These are phyloP conservation scores for Penicillium subrubescens DNA, from an alignment of 495 filamentous ascomycete species.

Conservation along the genomic window DNA sequence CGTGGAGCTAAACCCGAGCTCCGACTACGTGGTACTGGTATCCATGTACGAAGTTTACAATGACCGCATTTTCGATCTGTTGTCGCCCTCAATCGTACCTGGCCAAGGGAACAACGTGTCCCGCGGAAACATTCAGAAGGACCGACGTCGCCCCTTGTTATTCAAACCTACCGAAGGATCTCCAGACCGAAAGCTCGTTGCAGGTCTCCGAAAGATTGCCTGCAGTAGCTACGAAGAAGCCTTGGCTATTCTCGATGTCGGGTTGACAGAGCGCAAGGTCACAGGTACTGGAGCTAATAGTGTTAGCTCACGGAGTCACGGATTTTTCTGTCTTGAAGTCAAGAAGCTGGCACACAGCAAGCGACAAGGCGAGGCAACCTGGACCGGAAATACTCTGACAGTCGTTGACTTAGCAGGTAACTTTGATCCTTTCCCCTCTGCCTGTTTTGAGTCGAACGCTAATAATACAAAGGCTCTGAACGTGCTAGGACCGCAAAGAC, in stretches of 20 bases:
- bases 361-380: conserved; percentile 56
- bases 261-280: conserved; percentile 82
- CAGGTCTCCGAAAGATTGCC: conserved; percentile 86
- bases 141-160: conserved; percentile 72
- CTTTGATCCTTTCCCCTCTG: conserved; percentile 12
- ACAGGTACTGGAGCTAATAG: conserved; percentile 89
- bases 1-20: conserved; percentile 65
- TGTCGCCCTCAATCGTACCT: conserved; percentile 57
- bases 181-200: conserved; percentile 86
- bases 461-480: conserved; percentile 66
- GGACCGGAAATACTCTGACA: conserved; percentile 80
- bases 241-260: conserved; percentile 86
- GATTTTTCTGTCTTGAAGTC: conserved; percentile 94
- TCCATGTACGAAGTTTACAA: conserved; percentile 99
- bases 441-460: conserved; percentile 8
- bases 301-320: conserved; percentile 86
- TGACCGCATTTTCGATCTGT: conserved; percentile 92
- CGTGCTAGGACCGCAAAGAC: conserved; percentile 92
- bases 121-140: conserved; percentile 56
- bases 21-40: conserved; percentile 86
- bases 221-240: conserved; percentile 86
- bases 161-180: conserved; percentile 88
- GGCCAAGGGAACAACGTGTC: conserved; percentile 43
- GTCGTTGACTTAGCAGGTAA: conserved; percentile 89
- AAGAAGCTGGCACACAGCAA: conserved; percentile 71